Percentiles rank a stretch among this genome's conserved stretches.
These are phyloP conservation scores for Zopfia rhizophila DNA, from an alignment of 2,329 filamentous ascomycete species.

Conservation along the genomic window DNA sequence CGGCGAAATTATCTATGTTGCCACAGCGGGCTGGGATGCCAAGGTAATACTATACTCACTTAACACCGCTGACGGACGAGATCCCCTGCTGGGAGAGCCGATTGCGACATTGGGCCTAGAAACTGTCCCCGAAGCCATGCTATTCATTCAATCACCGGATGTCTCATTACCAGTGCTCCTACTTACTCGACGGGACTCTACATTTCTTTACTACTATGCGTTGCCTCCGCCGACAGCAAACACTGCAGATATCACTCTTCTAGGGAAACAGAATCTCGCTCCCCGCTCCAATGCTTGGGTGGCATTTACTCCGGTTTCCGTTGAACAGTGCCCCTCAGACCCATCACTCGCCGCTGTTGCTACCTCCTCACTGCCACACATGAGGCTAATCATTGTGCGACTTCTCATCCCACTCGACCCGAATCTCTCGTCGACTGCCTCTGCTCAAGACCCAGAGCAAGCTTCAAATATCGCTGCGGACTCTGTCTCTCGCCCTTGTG, in stretches of 20 bases:
- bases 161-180: slow-evolving; percentile 60
- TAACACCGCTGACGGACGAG: slow-evolving; percentile 32
- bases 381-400: slow-evolving; percentile 70
- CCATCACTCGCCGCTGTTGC: slow-evolving; percentile 66
- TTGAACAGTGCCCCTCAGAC: slow-evolving; percentile 66
- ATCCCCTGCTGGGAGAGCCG: slow-evolving; percentile 49
- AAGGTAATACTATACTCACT: slow-evolving; percentile 64
- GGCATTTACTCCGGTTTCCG: slow-evolving; percentile 68
- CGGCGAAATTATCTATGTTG: slow-evolving; percentile 51
- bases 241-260: slow-evolving; percentile 39
- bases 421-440: slow-evolving; percentile 19
- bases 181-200: slow-evolving; percentile 67
- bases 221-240: slow-evolving; percentile 32
- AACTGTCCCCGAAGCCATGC: slow-evolving; percentile 67
- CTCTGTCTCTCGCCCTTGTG: slow-evolving; percentile 11
- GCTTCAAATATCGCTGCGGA: slow-evolving; percentile 12
- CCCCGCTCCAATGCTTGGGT: slow-evolving; percentile 73
- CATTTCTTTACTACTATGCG: slow-evolving; percentile 67
- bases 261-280: slow-evolving; percentile 69
- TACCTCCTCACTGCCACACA: slow-evolving; percentile 68
- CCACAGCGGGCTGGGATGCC: slow-evolving; percentile 70
- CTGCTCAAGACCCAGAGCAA: slow-evolving; percentile 8
- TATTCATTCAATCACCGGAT: slow-evolving; percentile 64
- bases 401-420: slow-evolving; percentile 61
- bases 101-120: slow-evolving; percentile 56